Conservation (phyloP, 306 rosid genomes). For the Vigna trinervia region DNA sequence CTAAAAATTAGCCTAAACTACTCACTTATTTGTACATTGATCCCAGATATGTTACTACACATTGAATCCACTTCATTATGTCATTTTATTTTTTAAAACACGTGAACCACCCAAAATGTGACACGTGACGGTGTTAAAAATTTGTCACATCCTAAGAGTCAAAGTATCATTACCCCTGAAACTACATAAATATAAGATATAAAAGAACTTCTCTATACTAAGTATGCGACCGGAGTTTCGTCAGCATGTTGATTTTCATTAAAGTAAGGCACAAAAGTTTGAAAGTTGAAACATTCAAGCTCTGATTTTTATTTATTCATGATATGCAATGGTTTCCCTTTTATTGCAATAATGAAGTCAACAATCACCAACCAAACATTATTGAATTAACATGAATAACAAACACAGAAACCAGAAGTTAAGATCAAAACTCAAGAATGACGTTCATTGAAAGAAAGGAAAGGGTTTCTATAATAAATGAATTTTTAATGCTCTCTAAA, state of each 20-base stretch:
- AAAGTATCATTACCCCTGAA: no score
- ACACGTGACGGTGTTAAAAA: no score
- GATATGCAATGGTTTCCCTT: conserved; percentile 27
- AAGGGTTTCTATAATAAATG: background rate
- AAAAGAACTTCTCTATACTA: background rate
- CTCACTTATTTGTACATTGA: no score
- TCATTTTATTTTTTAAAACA: no score
- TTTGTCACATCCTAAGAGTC: no score
- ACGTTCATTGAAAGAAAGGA: background rate
- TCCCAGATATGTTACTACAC: no score
- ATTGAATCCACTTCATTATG: no score
- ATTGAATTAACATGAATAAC: conserved; percentile 7
- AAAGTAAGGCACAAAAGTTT: conserved; percentile 37
- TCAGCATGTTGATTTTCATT: conserved; percentile 41
- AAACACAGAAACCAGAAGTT: conserved; percentile 3
- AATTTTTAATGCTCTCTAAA: no score
- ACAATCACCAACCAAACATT: conserved; percentile 8
- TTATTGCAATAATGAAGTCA: conserved; percentile 45
- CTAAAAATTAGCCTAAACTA: no score
- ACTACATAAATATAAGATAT: no score
- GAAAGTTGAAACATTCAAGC: conserved; percentile 41
- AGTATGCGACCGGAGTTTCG: conserved; percentile 18
- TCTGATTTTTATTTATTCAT: conserved; percentile 9
- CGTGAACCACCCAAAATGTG: no score
- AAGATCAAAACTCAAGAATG: conserved; percentile 22